phyloP scores from a whole-genome alignment of 139 green algal genomes.

The Closterium sp. region DNA sequence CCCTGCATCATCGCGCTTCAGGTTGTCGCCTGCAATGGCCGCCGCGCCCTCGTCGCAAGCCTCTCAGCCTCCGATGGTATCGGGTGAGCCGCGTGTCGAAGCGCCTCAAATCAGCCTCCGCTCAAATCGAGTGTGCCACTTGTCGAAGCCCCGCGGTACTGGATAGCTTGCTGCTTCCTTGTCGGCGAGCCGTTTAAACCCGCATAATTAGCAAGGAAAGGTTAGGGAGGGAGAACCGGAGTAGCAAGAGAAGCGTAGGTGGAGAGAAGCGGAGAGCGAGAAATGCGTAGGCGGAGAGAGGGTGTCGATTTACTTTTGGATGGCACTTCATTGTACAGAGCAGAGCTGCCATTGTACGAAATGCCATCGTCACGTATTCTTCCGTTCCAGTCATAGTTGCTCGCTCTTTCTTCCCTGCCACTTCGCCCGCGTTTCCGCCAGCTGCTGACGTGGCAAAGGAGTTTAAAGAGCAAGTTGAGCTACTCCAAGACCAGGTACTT shows the following conservation, averaged over 20 bases:
- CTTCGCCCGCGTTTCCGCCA: background rate
- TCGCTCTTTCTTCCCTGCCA: background rate
- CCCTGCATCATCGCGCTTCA: background rate
- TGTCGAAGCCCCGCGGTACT: background rate
- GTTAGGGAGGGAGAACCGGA: too few relatives aligned
- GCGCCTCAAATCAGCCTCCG: too few relatives aligned
- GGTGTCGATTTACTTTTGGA: background rate
- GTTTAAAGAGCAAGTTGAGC: background rate
- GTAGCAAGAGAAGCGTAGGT: too few relatives aligned
- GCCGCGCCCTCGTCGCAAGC: background rate
- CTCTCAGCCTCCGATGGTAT: background rate
- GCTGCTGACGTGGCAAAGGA: background rate
- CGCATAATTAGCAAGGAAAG: background rate
- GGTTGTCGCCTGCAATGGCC: background rate
- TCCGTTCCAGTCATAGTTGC: background rate
- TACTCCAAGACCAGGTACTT: background rate
- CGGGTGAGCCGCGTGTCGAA: background rate
- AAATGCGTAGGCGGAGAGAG: background rate
- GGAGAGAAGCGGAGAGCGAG: background rate
- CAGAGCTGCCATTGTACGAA: background rate
- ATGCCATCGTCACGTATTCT: background rate
- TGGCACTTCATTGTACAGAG: background rate
- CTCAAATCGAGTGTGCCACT: background rate
- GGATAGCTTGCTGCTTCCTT: background rate
- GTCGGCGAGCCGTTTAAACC: background rate